Evolutionary conservation across 345 rosid genomes (phyloP).

Genomic region (Firmiana major): DNA sequence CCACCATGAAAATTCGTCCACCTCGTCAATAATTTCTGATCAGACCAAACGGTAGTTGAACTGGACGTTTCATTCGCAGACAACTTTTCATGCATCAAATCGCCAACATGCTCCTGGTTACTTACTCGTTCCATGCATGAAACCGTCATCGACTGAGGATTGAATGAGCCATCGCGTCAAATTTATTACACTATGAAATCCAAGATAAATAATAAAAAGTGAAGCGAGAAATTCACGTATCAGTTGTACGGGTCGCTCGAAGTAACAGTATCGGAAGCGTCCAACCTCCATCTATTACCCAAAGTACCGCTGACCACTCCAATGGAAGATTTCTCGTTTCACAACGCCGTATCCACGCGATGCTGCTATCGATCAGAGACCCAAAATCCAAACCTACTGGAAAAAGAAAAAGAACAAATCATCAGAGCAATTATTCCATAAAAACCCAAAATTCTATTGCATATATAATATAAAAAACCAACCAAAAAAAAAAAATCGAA

Average conservation of each 20-base stretch:
- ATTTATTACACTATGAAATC: background rate
- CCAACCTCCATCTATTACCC: background rate
- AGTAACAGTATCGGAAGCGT: background rate
- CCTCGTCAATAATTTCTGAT: background rate
- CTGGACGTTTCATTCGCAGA: background rate
- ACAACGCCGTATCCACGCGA: background rate
- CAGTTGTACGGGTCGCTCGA: background rate
- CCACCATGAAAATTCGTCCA: background rate
- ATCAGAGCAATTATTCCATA: too few species aligned
- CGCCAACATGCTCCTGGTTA: background rate
- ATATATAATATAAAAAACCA: background rate
- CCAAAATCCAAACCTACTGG: background rate
- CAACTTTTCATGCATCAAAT: background rate
- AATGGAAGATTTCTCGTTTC: background rate
- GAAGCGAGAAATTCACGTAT: background rate
- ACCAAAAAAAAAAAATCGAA: background rate
- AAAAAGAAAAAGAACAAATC: background rate
- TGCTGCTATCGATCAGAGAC: background rate
- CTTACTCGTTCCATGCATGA: background rate
- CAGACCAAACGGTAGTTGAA: background rate
- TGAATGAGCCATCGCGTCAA: background rate
- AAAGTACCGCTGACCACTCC: slow-evolving; percentile 13
- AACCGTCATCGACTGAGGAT: background rate
- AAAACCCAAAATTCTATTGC: background rate
- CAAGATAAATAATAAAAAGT: too few species aligned